Evolutionary conservation across 148 eudicot genomes (phyloP).

Genomic region (Arbutus unedo): DNA sequence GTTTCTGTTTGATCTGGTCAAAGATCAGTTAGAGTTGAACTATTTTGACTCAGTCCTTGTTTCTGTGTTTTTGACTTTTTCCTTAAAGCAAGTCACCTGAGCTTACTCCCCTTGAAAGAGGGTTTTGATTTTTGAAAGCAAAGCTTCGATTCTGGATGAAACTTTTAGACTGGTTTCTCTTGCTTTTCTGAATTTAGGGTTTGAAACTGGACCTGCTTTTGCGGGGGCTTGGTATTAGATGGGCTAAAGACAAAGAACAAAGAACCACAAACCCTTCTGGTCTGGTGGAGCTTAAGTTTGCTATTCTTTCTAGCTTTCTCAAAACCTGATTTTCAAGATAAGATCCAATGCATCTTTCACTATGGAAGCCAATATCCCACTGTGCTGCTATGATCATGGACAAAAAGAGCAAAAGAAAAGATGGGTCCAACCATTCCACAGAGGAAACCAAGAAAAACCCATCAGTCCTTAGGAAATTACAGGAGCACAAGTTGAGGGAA

Average conservation of each 20-base stretch:
- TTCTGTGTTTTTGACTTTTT: slow-evolving; percentile 14
- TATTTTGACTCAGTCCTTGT: slow-evolving; percentile 14
- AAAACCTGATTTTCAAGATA: slow-evolving; percentile 17
- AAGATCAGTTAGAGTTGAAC: slow-evolving; percentile 2
- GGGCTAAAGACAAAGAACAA: slow-evolving; percentile 17
- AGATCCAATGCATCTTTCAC: slow-evolving; percentile 87
- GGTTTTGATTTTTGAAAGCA: slow-evolving; percentile 31
- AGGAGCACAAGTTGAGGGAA: slow-evolving; percentile 77
- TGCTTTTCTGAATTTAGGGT: slow-evolving; percentile 29
- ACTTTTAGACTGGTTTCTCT: slow-evolving; percentile 38
- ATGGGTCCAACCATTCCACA: slow-evolving; percentile 43
- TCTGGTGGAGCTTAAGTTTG: slow-evolving; percentile 21
- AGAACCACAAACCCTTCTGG: slow-evolving; percentile 8
- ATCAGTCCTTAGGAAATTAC: slow-evolving; percentile 56
- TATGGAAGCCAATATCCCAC: slow-evolving; percentile 91
- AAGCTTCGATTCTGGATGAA: slow-evolving; percentile 27
- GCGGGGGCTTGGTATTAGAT: slow-evolving; percentile 21
- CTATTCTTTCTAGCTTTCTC: slow-evolving; percentile 19
- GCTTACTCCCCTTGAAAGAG: slow-evolving; percentile 12
- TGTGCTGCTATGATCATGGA: slow-evolving; percentile 73
- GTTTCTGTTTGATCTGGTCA: slow-evolving; percentile 21
- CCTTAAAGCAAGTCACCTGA: slow-evolving; percentile 16
- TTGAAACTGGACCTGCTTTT: slow-evolving; percentile 38
- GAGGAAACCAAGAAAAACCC: slow-evolving; percentile 54
- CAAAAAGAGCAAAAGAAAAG: slow-evolving; percentile 70